Evolutionary conservation across 2,329 filamentous ascomycete genomes (phyloP), one percentile per base, ranked within the genome.

Genomic region (Penicillium sp.): DNA sequence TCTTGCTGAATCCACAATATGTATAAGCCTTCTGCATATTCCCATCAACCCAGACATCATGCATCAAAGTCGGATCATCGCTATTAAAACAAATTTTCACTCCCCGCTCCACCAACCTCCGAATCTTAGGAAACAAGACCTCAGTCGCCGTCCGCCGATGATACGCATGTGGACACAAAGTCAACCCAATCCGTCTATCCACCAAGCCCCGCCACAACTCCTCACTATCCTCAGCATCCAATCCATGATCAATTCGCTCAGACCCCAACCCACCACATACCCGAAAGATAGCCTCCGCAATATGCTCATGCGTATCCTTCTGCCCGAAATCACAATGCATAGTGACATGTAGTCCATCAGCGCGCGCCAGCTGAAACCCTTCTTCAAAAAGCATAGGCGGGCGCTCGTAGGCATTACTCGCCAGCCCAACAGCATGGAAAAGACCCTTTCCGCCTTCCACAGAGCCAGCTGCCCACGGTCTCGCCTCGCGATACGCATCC

Each of bases 241-340:
- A 60, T 6, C 76, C 76, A 57, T 78, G 75, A 54, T 78, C 75
- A 45, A 78, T 75, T 0, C 75, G 67, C 43, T 76, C 72, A 1
- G 68, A 54, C 1, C 60, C 61, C 24, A 16, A 21, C 0, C 75
- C 74, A 0, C 48, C 56, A 5, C 72, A 68, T 0, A 62, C 68
- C 39, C 72, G 64, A 10, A 71, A 66, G 2, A 64, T 59, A 16
- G 70, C 67, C 53, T 80, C 71, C 1, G 62, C 62, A 14, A 79
- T 71, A 54, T 82, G 77, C 24, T 72, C 73, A 21, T 73, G 72
- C 0, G 76, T 75, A 55, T 81, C 77, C 51, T 77, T 75, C 57
- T 81, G 77, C 42, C 77, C 79, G 42, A 81, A 77, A 54, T 82
- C 80, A 62, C 78, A 81, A 51, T 82, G 80, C 60, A 75, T 75